Evolutionary conservation across 768 basidiomycete genomes (phyloP).

Genomic region (Russula abietina): DNA sequence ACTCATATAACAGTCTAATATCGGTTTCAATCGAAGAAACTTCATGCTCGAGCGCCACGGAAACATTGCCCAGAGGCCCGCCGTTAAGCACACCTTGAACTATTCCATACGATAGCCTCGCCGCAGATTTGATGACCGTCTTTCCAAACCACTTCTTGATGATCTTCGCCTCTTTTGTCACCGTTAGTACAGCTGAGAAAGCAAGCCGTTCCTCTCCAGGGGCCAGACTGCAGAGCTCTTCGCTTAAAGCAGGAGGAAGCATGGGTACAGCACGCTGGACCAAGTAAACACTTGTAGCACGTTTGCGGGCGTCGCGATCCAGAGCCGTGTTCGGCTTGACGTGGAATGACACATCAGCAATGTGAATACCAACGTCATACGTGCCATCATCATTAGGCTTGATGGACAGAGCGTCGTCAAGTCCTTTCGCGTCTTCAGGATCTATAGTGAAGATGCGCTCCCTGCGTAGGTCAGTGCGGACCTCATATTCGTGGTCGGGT

Average conservation of each 20-base stretch:
- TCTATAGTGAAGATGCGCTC: slow-evolving; percentile 93
- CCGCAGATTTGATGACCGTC: slow-evolving; percentile 85
- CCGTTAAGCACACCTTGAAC: slow-evolving; percentile 83
- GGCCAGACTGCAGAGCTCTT: slow-evolving; percentile 86
- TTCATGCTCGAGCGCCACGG: slow-evolving; percentile 52
- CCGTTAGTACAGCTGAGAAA: slow-evolving; percentile 84
- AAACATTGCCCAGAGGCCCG: slow-evolving; percentile 45
- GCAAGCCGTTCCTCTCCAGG: slow-evolving; percentile 87
- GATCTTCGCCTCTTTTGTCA: slow-evolving; percentile 75
- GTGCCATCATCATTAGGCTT: slow-evolving; percentile 87
- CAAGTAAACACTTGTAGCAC: slow-evolving; percentile 95
- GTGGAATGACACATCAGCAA: slow-evolving; percentile 95
- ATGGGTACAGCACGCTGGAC: slow-evolving; percentile 95
- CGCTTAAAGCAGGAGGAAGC: slow-evolving; percentile 90
- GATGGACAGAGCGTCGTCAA: slow-evolving; percentile 93
- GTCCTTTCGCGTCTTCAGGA: slow-evolving; percentile 79
- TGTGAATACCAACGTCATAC: slow-evolving; percentile 89
- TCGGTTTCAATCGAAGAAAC: slow-evolving; percentile 65
- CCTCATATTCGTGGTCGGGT: slow-evolving; percentile 82
- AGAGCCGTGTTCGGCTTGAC: slow-evolving; percentile 93
- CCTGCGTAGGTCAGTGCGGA: slow-evolving; percentile 80
- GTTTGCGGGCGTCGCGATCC: slow-evolving; percentile 95
- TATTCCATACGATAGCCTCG: slow-evolving; percentile 76
- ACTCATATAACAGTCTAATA: slow-evolving; percentile 56
- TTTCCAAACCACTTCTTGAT: slow-evolving; percentile 90